Conservation (phyloP, 306 rosid genomes). For the Acacia crassicarpa region DNA sequence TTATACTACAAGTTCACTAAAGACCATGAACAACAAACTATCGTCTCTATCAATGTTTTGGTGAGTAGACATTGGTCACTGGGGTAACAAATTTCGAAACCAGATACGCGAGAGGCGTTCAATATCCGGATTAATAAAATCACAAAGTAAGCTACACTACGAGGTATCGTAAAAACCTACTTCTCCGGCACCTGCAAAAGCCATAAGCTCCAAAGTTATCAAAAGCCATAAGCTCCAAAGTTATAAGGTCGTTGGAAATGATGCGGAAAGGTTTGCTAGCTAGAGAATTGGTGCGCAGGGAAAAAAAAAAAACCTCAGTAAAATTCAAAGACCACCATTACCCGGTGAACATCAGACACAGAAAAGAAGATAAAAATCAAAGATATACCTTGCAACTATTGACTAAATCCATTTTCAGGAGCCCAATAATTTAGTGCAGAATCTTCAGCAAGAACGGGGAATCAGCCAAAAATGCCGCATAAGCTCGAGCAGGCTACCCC, state of each 20-base stretch:
- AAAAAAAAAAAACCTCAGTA: neutral
- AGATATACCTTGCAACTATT: slow-evolving; percentile 73
- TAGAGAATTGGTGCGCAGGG: neutral
- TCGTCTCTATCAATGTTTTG: neutral
- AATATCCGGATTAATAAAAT: neutral
- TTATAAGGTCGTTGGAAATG: neutral
- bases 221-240: neutral
- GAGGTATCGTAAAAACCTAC: neutral
- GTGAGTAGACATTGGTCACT: neutral
- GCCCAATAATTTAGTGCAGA: slow-evolving; percentile 29
- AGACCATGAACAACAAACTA: slow-evolving; percentile 2
- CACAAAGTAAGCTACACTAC: neutral
- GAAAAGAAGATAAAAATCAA: neutral
- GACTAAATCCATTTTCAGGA: slow-evolving; percentile 63
- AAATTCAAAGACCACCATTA: neutral
- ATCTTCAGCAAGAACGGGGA: slow-evolving; percentile 40
- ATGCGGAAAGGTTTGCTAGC: neutral
- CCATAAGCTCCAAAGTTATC: neutral
- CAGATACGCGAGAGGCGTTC: neutral
- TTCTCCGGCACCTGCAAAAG: neutral
- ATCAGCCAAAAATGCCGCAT: slow-evolving; percentile 24
- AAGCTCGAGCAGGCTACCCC: slow-evolving; percentile 43
- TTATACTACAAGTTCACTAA: neutral
- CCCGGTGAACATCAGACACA: neutral
- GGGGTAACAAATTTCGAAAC: neutral